Percentiles rank a stretch among this genome's conserved stretches.
These are phyloP conservation scores for Termitomyces sp. DNA, from an alignment of 768 basidiomycete genomes.

Conservation along the genomic window DNA sequence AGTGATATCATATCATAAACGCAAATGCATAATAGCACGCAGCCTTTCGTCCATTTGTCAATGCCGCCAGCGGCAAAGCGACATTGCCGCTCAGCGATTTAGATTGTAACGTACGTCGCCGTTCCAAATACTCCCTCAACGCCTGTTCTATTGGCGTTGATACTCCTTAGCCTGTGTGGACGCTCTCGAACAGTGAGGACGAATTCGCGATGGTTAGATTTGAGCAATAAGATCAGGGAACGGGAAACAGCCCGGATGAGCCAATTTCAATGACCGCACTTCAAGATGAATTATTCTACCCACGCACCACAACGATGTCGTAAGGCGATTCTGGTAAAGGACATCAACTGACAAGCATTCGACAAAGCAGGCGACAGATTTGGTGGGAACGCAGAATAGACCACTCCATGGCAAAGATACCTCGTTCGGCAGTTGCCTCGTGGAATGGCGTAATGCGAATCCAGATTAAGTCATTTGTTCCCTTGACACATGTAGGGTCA, in stretches of 20 bases:
- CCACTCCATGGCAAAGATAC: conserved; percentile 47
- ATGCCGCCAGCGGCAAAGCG: neutral
- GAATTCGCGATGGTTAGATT: conserved; percentile 25
- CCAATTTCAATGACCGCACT: conserved; percentile 13
- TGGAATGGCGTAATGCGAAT: conserved; percentile 41
- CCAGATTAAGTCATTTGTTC: conserved; percentile 46
- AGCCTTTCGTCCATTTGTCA: neutral
- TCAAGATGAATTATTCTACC: neutral
- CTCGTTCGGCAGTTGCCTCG: conserved; percentile 53
- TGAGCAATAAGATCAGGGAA: neutral
- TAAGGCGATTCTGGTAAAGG: neutral
- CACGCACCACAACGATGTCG: conserved; percentile 20
- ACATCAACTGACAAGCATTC: conserved; percentile 31
- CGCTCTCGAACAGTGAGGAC: conserved; percentile 28
- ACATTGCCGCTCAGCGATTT: too few species aligned
- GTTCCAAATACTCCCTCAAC: conserved; percentile 40
- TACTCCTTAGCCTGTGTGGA: conserved; percentile 30
- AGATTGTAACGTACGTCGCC: conserved; percentile 27
- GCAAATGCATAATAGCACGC: neutral
- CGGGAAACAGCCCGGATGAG: conserved; percentile 18
- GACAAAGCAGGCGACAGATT: conserved; percentile 35
- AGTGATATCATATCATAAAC: neutral
- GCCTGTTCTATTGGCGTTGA: conserved; percentile 29
- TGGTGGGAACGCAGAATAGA: conserved; percentile 38
- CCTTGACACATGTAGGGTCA: conserved; percentile 44